phyloP scores from a whole-genome alignment of 2,329 filamentous ascomycete genomes.

The Cladosporium sp. region DNA sequence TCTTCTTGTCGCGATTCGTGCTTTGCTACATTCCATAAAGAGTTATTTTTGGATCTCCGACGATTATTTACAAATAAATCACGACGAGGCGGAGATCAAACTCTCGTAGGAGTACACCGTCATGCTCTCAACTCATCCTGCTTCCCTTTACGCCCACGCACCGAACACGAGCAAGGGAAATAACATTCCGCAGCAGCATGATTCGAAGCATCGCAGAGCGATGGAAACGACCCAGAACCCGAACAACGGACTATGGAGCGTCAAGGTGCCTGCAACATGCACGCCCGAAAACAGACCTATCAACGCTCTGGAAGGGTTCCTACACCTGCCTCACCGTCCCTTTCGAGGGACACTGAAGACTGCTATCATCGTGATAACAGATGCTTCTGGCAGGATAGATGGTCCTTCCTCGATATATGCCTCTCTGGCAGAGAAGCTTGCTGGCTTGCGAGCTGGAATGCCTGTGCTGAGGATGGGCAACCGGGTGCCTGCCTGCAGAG shows the following conservation, averaged over 20 bases:
- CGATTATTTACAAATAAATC: no score
- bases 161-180: no score
- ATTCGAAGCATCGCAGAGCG: neutral
- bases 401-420: conserved; percentile 41
- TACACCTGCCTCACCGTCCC: neutral
- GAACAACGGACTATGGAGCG: neutral
- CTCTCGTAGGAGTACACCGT: no score
- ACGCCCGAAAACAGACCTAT: neutral
- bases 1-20: no score
- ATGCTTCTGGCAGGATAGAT: conserved; percentile 37
- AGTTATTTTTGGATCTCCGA: no score
- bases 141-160: no score
- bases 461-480: conserved; percentile 42
- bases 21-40: no score
- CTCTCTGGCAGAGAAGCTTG: conserved; percentile 39
- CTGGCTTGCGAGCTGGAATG: conserved; percentile 34
- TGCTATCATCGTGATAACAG: conserved; percentile 38
- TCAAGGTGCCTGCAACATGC: neutral
- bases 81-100: no score
- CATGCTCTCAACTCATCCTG: no score
- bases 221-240: neutral
- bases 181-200: neutral
- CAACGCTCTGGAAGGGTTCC: neutral
- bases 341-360: conserved; percentile 25
- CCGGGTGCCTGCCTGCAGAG: conserved; percentile 33